phyloP scores from a whole-genome alignment of 225 moss, liverwort and hornwort species.

The Pseudisothecium myosuroides region DNA sequence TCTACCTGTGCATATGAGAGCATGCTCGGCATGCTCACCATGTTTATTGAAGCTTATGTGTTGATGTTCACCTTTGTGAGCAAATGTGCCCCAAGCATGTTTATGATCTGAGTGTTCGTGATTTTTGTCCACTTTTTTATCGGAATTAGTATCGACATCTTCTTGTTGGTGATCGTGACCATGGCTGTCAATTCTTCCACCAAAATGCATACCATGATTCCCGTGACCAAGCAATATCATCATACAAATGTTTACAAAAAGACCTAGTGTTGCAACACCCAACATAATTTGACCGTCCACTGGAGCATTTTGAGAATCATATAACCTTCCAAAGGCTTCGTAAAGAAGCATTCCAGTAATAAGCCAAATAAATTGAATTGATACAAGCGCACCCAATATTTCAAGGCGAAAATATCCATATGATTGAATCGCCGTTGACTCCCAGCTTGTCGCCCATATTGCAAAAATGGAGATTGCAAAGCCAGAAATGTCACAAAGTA shows the following conservation, averaged over 20 bases:
- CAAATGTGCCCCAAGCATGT: neutral
- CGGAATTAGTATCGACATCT: neutral
- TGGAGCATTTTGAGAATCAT: neutral
- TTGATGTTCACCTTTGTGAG: neutral
- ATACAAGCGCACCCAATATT: constrained; percentile 73
- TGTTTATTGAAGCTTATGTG: neutral
- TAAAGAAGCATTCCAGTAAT: constrained; percentile 69
- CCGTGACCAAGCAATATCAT: constrained; percentile 47
- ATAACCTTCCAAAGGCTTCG: constrained; percentile 47
- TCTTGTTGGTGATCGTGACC: neutral
- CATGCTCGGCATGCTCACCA: constrained; percentile 15
- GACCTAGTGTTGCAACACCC: constrained; percentile 44
- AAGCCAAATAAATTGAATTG: constrained; percentile 85
- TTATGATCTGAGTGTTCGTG: neutral
- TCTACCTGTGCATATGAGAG: constrained; percentile 5
- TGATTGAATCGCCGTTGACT: constrained; percentile 44
- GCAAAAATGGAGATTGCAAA: constrained; percentile 90
- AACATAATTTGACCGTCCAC: constrained; percentile 74
- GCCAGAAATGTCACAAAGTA: constrained; percentile 63
- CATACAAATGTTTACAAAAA: constrained; percentile 66
- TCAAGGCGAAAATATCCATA: constrained; percentile 74
- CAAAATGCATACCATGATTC: neutral
- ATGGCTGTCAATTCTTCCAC: neutral
- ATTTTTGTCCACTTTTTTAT: neutral
- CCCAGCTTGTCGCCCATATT: constrained; percentile 87